These are phyloP conservation scores for Didymella pomorum DNA, from an alignment of 2,329 filamentous ascomycete species.

Conservation along the genomic window DNA sequence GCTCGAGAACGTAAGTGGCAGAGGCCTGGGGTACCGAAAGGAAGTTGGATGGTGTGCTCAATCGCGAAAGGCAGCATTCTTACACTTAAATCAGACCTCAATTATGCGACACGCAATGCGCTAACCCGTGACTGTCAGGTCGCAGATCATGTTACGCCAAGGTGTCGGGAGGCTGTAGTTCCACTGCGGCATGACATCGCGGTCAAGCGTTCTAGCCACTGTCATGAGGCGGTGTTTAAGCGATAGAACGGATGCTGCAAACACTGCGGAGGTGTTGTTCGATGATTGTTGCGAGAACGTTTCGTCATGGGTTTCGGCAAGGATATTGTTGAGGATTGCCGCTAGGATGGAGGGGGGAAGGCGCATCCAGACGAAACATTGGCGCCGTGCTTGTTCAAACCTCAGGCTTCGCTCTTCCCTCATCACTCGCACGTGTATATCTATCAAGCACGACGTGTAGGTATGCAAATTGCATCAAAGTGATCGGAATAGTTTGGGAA, in stretches of 20 bases:
- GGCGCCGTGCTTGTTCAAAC: slow-evolving; percentile 30
- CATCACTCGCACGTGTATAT: slow-evolving; percentile 7
- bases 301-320: slow-evolving; percentile 23
- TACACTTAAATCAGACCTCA: slow-evolving; percentile 10
- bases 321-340: slow-evolving; percentile 5
- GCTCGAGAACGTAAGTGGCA: slow-evolving; percentile 22
- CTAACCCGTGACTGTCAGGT: slow-evolving; percentile 12
- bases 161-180: slow-evolving; percentile 13
- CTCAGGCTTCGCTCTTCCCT: slow-evolving; percentile 20
- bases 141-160: slow-evolving; percentile 14
- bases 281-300: slow-evolving; percentile 30
- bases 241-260: slow-evolving; percentile 6
- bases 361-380: slow-evolving; percentile 19
- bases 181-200: slow-evolving; percentile 8
- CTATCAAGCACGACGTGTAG: not conserved
- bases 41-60: slow-evolving; percentile 2
- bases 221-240: not conserved
- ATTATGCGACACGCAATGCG: slow-evolving; percentile 10
- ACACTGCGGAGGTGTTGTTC: slow-evolving; percentile 27
- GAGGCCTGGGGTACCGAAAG: slow-evolving; percentile 16
- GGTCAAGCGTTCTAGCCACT: slow-evolving; percentile 7
- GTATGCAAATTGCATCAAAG: not conserved
- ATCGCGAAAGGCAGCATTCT: slow-evolving; percentile 2
- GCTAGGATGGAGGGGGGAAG: slow-evolving; percentile 23
- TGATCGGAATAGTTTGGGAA: not conserved